Evolutionary conservation across 495 filamentous ascomycete genomes (phyloP).

Genomic region (Lasiosphaeriaceae sp.): DNA sequence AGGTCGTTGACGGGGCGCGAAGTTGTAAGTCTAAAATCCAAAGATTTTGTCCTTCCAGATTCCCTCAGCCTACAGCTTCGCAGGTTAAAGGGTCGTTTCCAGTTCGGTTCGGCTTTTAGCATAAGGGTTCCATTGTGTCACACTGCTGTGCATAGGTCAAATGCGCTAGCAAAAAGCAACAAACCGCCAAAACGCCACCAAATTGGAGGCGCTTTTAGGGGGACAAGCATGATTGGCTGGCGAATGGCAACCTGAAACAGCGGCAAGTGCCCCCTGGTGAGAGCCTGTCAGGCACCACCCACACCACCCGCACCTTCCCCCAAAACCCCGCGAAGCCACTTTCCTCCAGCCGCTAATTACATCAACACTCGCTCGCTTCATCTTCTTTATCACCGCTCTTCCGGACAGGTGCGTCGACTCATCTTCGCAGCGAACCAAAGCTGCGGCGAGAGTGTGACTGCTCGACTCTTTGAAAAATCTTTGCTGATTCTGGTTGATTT

Average conservation of each 20-base stretch:
- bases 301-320: not conserved
- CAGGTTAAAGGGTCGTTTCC: no score
- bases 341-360: no score
- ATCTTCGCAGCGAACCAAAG: not conserved
- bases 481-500: not conserved
- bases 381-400: not conserved
- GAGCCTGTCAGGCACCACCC: not conserved
- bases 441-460: not conserved
- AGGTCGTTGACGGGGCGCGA: no score
- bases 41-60: no score
- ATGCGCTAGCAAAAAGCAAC: no score
- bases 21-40: no score
- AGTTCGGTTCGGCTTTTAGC: no score
- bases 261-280: not conserved
- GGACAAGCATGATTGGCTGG: not conserved
- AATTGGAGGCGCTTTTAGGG: not conserved
- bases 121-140: no score
- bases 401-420: not conserved
- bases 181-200: not conserved
- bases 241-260: not conserved
- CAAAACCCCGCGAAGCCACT: not conserved
- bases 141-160: no score
- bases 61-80: no score
- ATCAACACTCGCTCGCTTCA: no score
- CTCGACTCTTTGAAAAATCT: not conserved